These are phyloP conservation scores for Trametes sanguinea DNA, from an alignment of 768 basidiomycete species.

Conservation along the genomic window DNA sequence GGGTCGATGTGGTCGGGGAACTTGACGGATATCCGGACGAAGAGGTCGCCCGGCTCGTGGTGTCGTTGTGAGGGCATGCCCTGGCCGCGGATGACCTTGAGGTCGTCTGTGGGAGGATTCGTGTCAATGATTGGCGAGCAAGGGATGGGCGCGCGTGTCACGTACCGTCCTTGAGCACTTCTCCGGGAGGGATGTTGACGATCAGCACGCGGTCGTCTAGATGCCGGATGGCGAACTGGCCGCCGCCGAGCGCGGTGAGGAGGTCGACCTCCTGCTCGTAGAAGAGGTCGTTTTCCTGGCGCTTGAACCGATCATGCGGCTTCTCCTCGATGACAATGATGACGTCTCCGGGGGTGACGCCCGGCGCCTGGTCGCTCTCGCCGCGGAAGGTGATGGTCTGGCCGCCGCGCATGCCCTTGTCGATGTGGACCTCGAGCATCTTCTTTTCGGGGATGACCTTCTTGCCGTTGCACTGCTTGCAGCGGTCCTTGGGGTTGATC, in stretches of 20 bases:
- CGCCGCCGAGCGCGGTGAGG: constrained; percentile 90
- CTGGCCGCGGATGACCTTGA: constrained; percentile 91
- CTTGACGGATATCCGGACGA: constrained; percentile 79
- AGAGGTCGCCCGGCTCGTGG: constrained; percentile 94
- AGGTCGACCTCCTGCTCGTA: constrained; percentile 90
- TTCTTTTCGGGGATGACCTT: constrained; percentile 95
- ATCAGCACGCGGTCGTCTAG: constrained; percentile 89
- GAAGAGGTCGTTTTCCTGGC: constrained; percentile 85
- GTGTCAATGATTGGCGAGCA: not conserved
- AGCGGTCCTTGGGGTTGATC: constrained; percentile 91
- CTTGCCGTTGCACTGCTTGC: constrained; percentile 92
- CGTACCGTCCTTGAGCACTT: constrained; percentile 91
- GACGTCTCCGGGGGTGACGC: constrained; percentile 89
- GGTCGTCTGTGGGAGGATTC: constrained; percentile 54
- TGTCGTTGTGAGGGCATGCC: constrained; percentile 99
- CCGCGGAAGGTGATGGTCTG: constrained; percentile 88
- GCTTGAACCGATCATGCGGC: constrained; percentile 84
- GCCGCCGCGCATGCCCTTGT: constrained; percentile 96
- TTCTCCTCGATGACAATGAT: constrained; percentile 94
- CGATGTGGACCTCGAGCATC: constrained; percentile 95
- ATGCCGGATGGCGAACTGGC: constrained; percentile 86
- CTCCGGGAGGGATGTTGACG: constrained; percentile 84
- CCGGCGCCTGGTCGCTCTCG: constrained; percentile 92
- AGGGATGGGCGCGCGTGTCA: constrained; percentile 11
- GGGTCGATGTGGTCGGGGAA: constrained; percentile 87